Percentiles rank a stretch among this genome's conserved stretches.
Conservation (phyloP, 768 basidiomycete species). For the Lepiota brunneoincarnata region DNA sequence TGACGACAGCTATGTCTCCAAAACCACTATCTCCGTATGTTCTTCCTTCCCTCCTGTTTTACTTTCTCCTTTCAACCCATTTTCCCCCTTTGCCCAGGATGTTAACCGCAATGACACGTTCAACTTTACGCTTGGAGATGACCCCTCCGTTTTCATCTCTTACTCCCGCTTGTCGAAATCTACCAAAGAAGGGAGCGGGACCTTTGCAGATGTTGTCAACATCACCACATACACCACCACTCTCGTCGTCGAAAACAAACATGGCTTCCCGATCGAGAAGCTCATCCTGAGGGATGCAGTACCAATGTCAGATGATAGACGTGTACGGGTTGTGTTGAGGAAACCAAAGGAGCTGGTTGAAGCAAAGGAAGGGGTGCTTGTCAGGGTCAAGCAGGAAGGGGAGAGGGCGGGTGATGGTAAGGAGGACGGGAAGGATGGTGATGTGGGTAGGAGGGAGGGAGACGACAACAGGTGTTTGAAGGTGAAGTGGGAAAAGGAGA, state of each 20-base stretch:
- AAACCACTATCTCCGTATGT: conserved; percentile 43
- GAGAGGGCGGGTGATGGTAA: conserved; percentile 25
- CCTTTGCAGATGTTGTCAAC: conserved; percentile 42
- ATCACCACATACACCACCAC: conserved; percentile 43
- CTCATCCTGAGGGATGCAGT: conserved; percentile 48
- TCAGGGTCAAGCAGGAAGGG: conserved; percentile 27
- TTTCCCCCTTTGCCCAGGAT: conserved; percentile 29
- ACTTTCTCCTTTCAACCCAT: background rate
- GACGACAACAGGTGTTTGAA: conserved; percentile 35
- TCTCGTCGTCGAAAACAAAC: conserved; percentile 47
- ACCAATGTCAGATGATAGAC: conserved; percentile 39
- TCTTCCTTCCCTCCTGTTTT: background rate
- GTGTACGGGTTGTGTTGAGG: conserved; percentile 41
- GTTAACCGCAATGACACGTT: conserved; percentile 50
- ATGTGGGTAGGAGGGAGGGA: conserved; percentile 42
- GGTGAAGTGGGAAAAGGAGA: conserved; percentile 45
- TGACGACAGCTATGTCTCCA: conserved; percentile 57
- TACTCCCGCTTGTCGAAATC: conserved; percentile 41
- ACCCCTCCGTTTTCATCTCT: conserved; percentile 38
- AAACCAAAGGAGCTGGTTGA: conserved; percentile 46
- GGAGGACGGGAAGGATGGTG: conserved; percentile 30
- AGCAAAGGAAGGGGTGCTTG: conserved; percentile 36
- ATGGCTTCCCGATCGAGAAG: conserved; percentile 39
- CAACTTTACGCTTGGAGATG: conserved; percentile 51
- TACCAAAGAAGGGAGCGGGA: conserved; percentile 32